Evolutionary conservation across 768 basidiomycete genomes (phyloP).

Genomic region (Tricholoma saponaceum): DNA sequence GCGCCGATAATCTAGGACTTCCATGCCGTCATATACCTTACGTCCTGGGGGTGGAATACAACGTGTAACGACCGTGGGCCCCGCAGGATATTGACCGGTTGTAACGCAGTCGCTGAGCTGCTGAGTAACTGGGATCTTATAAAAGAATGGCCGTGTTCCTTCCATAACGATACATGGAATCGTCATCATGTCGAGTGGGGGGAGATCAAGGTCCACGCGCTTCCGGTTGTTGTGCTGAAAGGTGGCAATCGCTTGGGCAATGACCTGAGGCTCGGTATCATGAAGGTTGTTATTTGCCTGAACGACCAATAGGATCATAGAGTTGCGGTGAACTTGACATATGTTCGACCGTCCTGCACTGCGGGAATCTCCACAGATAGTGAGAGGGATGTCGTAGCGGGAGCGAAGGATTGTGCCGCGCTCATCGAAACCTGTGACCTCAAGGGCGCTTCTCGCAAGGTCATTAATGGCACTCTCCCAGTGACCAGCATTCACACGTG

Average conservation of each 20-base stretch:
- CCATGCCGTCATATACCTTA: slow-evolving; percentile 6
- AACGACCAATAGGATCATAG: not conserved
- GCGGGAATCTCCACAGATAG: slow-evolving; percentile 9
- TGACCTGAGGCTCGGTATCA: slow-evolving; percentile 23
- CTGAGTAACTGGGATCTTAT: slow-evolving; percentile 19
- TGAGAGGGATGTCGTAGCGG: slow-evolving; percentile 6
- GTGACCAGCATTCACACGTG: not conserved
- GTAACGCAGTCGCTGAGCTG: slow-evolving; percentile 11
- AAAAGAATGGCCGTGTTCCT: slow-evolving; percentile 22
- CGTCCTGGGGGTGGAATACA: not conserved
- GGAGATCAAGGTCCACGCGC: slow-evolving; percentile 8
- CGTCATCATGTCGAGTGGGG: slow-evolving; percentile 10
- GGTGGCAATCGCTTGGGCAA: slow-evolving; percentile 27
- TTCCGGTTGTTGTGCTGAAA: slow-evolving; percentile 23
- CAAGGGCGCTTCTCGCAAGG: not conserved
- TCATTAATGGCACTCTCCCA: not conserved
- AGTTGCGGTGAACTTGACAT: not conserved
- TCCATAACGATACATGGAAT: slow-evolving; percentile 20
- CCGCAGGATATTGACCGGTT: slow-evolving; percentile 7
- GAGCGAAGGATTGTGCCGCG: slow-evolving; percentile 4
- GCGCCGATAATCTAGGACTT: slow-evolving; percentile 6
- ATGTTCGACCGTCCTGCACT: not conserved
- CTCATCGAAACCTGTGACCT: slow-evolving; percentile 8
- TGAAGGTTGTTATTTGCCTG: not conserved
- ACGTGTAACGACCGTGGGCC: slow-evolving; percentile 8